Evolutionary conservation across 106 monocot genomes (phyloP), one percentile per base, ranked within the genome.

Genomic region (Vanilla planifolia): DNA sequence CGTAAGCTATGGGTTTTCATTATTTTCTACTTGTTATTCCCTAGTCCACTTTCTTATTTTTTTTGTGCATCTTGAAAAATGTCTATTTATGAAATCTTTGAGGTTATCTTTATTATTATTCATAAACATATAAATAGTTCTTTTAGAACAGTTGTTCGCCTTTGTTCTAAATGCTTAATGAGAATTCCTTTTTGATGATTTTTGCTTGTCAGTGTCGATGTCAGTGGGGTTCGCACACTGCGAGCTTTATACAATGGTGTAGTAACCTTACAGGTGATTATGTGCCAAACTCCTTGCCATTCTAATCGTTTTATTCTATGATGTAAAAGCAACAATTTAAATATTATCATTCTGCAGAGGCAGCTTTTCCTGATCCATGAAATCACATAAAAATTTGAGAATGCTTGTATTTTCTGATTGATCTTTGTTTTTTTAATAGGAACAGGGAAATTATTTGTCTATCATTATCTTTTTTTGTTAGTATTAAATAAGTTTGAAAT

Each of bases 231-330:
- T 8, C 90, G 55, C 59, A 83, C 80, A 16, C 34, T 96, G 30
- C 84, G 90, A 63, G 43, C 64, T 14, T 79, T 87, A 47, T 96
- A 77, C 69, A 67, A 45, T 4, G 87, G 87, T 48, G 72, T 91
- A 35, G 96, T 96, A 7, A 87, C 21, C 43, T 55, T 96, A 19
- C 95, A 96, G 80, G 95, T 91, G 67, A 16, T 9, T 33, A 57
- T 36, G 11, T 34, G 22, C 4, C 11, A 1, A 21, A 65, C 48
- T 51, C 1, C 10, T 37, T 34, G 30, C 53, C 28, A 30, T 53
- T 26, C 29, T 29, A 52, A 52, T 1, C 52, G 11, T 52, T 52
- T 2, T 3, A 15, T 52, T 52, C 6, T 13, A 10, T 50, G 28
- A 13, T 29, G 9, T 14, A 4, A 27, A 20, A 29, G 5, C 14